Evolutionary conservation across 2,329 filamentous ascomycete genomes (phyloP).

Genomic region (Alternaria burnsii): DNA sequence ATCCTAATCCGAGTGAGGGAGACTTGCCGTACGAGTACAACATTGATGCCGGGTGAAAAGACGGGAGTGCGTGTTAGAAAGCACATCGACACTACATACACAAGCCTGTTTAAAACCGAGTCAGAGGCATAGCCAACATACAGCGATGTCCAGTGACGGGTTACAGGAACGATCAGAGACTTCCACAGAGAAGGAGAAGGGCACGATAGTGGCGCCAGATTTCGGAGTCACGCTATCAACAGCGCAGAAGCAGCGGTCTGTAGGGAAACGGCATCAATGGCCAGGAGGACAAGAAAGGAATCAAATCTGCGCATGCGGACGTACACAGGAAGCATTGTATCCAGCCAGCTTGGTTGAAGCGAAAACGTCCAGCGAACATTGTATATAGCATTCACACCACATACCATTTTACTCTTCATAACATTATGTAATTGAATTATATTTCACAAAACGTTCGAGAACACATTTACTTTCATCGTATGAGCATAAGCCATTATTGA

Average conservation of each 20-base stretch:
- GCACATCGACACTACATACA: not conserved
- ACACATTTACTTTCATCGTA: not conserved
- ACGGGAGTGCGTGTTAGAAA: not conserved
- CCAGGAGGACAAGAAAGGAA: not conserved
- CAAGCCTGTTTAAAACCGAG: not conserved
- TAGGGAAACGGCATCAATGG: not conserved
- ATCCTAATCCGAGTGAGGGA: constrained; percentile 34
- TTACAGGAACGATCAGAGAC: not conserved
- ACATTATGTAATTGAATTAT: not conserved
- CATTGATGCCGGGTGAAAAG: constrained; percentile 21
- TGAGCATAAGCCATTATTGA: not conserved
- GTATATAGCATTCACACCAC: not conserved
- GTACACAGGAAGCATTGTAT: not conserved
- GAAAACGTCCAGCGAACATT: not conserved
- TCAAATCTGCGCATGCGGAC: not conserved
- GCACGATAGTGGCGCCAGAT: not conserved
- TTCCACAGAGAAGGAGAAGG: not conserved
- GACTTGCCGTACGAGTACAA: constrained; percentile 47
- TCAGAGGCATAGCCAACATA: not conserved
- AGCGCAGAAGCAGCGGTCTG: not conserved
- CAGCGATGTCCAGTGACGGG: no score
- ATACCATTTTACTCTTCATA: not conserved
- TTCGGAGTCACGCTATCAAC: not conserved
- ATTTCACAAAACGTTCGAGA: not conserved
- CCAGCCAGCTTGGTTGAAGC: not conserved